These are phyloP conservation scores for Digitaria exilis DNA, from an alignment of 202 grass and related monocot species.

Conservation along the genomic window DNA sequence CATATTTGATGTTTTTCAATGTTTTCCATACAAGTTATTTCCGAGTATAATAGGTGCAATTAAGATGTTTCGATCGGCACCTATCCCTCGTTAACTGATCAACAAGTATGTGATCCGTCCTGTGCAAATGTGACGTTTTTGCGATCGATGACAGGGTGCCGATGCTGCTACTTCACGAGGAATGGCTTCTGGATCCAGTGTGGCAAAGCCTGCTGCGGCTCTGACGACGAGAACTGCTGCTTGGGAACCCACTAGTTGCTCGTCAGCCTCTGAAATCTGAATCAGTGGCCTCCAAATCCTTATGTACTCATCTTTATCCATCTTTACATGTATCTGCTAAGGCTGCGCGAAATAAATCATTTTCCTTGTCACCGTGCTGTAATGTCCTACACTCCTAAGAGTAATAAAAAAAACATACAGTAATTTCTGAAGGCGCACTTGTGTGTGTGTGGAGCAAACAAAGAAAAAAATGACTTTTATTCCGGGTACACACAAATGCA, in stretches of 20 bases:
- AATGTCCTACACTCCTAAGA: too few species aligned
- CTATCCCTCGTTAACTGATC: too few species aligned
- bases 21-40: background rate
- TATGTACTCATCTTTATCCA: background rate
- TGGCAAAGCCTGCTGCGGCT: constrained; percentile 33
- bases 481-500: too few species aligned
- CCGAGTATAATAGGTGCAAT: too few species aligned
- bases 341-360: background rate
- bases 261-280: background rate
- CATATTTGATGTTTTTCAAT: background rate
- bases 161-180: constrained; percentile 31
- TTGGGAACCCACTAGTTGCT: background rate
- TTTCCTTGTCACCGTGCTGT: too few species aligned
- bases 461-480: too few species aligned
- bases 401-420: too few species aligned
- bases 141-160: constrained; percentile 9
- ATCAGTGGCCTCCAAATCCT: background rate
- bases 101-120: background rate
- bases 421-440: too few species aligned
- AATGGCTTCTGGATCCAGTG: constrained; percentile 9
- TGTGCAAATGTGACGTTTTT: background rate
- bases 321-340: background rate
- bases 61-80: too few species aligned
- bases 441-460: too few species aligned
- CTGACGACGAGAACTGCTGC: constrained; percentile 34